phyloP scores from a whole-genome alignment of 495 filamentous ascomycete genomes.

The Penicillium antarcticum region DNA sequence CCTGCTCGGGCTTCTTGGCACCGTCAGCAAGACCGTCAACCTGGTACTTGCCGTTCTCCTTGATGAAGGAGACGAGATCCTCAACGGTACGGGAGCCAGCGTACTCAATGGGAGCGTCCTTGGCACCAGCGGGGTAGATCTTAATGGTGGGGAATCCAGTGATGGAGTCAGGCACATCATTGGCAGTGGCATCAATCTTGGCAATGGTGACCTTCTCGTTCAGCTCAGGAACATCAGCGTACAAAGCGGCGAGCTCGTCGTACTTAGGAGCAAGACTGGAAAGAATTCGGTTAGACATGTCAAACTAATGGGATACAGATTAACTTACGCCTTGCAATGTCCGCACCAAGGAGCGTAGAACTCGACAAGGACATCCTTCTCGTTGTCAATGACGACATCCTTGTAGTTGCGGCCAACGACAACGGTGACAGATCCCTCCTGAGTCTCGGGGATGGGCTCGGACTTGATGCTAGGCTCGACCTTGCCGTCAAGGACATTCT shows the following conservation, averaged over 20 bases:
- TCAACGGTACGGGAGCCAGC: slow-evolving; percentile 85
- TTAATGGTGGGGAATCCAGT: slow-evolving; percentile 99
- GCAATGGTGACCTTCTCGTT: slow-evolving; percentile 85
- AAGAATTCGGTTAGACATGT: neutral
- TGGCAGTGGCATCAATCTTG: slow-evolving; percentile 96
- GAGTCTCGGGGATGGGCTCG: slow-evolving; percentile 91
- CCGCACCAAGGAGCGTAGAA: slow-evolving; percentile 99
- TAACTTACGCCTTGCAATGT: slow-evolving; percentile 86
- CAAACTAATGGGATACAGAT: neutral
- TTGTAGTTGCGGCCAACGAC: slow-evolving; percentile 95
- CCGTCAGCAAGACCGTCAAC: slow-evolving; percentile 56
- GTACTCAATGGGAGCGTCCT: slow-evolving; percentile 83
- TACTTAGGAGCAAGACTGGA: slow-evolving; percentile 64
- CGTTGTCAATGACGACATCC: slow-evolving; percentile 84
- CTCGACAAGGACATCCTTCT: slow-evolving; percentile 96
- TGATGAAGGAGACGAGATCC: slow-evolving; percentile 89
- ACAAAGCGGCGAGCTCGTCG: slow-evolving; percentile 80
- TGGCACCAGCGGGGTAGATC: slow-evolving; percentile 88
- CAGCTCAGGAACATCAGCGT: slow-evolving; percentile 64
- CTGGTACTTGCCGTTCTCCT: slow-evolving; percentile 90
- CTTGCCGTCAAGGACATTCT: slow-evolving; percentile 85
- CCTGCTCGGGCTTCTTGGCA: slow-evolving; percentile 36
- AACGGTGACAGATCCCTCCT: slow-evolving; percentile 85
- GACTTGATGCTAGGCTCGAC: slow-evolving; percentile 95
- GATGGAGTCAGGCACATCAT: slow-evolving; percentile 96